Evolutionary conservation across 768 basidiomycete genomes (phyloP), one percentile per base, ranked within the genome.

Genomic region (Termitomyces sp.): DNA sequence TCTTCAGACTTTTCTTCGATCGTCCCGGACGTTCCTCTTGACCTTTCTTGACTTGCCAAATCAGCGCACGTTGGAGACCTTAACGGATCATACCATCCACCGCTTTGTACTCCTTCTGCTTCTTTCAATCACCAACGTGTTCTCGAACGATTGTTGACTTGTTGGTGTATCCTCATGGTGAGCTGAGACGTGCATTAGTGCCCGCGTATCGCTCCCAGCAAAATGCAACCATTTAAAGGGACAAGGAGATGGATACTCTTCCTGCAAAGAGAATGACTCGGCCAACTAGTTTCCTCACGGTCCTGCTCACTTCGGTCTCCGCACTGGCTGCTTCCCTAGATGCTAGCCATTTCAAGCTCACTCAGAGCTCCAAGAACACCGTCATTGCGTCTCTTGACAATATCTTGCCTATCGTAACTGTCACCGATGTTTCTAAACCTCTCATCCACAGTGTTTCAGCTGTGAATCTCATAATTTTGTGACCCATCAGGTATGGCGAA

Each of bases 301-400:
- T 49, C 32, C 34, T 49, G 3, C 34, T 49, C 34, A n/a, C 21
- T 25, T 49, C 23, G 25, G 48, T 49, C 23, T 49, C 34, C 10
- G 23, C 23, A 5, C 48, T 49, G 14, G 34, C 34, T 49, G 48
- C 2, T 35, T 35, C 17, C 25, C 48, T 49, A 10, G 16, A 49
- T 5, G 34, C 48, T 6, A 49, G 34, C 1, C 48, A 49, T 34
- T 49, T 49, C 23, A 49, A 49, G 79, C 69, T 87, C 85, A 61
- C 84, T 2, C 49, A 60, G 42, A 60, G 59, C 29, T 50, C 44
- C 35, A 44, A 27, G 14, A 60, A 57, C 21, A 25, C 46, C 25
- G 56, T 57, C 10, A 60, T 60, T 35, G 32, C 46, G 17, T 47
- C 46, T 37, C 43, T 60, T 9, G 59, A 60, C 35, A 43, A 47